These are phyloP conservation scores for Globisporangium polare DNA, from an alignment of 352 stramenopile species.

Conservation along the genomic window DNA sequence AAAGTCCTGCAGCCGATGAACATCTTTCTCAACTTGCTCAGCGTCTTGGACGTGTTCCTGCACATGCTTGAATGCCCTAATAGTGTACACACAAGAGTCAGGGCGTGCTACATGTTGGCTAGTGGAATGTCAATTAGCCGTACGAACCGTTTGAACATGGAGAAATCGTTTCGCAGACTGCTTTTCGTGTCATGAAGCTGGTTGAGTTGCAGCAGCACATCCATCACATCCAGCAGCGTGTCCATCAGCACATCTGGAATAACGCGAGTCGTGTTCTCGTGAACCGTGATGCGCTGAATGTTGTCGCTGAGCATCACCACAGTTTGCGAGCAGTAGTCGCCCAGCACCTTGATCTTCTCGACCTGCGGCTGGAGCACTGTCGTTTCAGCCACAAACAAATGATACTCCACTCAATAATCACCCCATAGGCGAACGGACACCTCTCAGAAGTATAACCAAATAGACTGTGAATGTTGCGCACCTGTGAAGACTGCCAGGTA, in stretches of 20 bases:
- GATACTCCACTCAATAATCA: neutral
- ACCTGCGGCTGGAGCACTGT: conserved; percentile 63
- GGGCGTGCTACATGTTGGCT: neutral
- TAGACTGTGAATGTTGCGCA: conserved; percentile 9
- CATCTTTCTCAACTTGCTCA: conserved; percentile 46
- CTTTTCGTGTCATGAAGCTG: conserved; percentile 65
- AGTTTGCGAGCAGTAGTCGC: conserved; percentile 51
- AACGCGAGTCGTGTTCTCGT: conserved; percentile 59
- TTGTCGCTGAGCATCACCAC: conserved; percentile 66
- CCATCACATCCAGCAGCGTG: conserved; percentile 51
- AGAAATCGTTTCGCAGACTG: conserved; percentile 72
- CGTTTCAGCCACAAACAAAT: neutral
- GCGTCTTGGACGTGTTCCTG: conserved; percentile 31
- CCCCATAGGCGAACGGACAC: neutral
- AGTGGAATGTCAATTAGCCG: neutral
- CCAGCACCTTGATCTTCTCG: conserved; percentile 48
- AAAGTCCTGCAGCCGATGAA: conserved; percentile 61
- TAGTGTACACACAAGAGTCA: neutral
- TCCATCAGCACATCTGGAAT: conserved; percentile 63
- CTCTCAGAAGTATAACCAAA: neutral
- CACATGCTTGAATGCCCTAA: conserved; percentile 50
- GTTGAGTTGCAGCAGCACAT: conserved; percentile 62
- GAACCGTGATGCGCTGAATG: conserved; percentile 58
- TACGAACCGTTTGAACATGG: conserved; percentile 61
- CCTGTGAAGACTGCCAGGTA: conserved; percentile 47